Evolutionary conservation across 306 rosid species (phyloP).

Genomic region (Dryas octopetala): DNA sequence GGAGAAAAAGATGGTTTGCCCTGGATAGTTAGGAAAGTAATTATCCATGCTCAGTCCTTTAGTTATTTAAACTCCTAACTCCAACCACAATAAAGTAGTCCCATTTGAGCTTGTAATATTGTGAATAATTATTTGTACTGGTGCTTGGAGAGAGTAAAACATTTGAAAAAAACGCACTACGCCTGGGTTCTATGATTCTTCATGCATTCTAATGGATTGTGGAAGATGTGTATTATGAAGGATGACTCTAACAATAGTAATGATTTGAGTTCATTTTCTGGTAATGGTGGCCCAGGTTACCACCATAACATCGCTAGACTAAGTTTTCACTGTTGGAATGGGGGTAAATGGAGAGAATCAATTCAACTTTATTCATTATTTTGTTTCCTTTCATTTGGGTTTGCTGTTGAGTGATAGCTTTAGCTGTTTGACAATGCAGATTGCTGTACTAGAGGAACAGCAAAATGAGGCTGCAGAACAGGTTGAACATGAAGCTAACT

Average conservation of each 20-base stretch:
- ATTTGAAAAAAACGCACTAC: not conserved
- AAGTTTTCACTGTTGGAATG: not conserved
- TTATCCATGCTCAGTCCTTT: not conserved
- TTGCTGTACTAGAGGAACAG: conserved; percentile 92
- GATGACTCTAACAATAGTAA: not conserved
- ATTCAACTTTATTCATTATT: conserved; percentile 3
- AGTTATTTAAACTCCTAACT: not conserved
- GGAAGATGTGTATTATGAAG: not conserved
- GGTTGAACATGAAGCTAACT: conserved; percentile 59
- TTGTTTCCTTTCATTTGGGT: conserved; percentile 16
- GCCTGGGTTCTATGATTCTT: not conserved
- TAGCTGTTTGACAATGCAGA: conserved; percentile 44
- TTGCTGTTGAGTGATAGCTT: conserved; percentile 26
- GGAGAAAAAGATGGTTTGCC: not conserved
- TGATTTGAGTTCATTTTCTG: not conserved
- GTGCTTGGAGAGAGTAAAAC: not conserved
- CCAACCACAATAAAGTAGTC: not conserved
- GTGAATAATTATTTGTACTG: not conserved
- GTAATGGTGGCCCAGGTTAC: conserved; percentile 2
- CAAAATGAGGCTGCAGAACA: conserved; percentile 60
- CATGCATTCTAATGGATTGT: not conserved
- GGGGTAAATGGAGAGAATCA: not conserved
- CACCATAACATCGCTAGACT: not conserved
- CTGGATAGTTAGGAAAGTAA: not conserved
- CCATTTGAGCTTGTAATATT: not conserved